Conservation (phyloP, 768 basidiomycete genomes). For the Pulveroboletus sp. region DNA sequence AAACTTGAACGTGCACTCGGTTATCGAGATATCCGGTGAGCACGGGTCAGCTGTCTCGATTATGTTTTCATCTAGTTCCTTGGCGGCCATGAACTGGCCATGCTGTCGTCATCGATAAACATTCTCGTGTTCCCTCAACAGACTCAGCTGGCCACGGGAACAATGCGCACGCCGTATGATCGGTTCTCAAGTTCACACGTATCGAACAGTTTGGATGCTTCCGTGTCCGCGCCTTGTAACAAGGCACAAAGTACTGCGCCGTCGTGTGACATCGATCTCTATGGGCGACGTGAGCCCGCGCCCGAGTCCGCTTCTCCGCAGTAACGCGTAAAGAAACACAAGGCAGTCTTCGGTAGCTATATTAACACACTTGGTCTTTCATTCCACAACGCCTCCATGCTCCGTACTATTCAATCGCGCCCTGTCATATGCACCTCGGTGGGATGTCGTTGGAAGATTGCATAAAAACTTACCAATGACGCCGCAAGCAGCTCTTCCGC, state of each 20-base stretch:
- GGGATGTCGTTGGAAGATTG: not conserved
- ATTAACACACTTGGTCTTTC: not conserved
- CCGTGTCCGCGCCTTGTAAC: no score
- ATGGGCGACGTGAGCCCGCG: conserved; percentile 4
- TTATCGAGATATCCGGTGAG: no score
- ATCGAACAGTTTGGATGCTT: no score
- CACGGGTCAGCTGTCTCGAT: no score
- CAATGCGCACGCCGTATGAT: no score
- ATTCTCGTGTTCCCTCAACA: no score
- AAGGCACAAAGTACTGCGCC: not conserved
- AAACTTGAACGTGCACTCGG: no score
- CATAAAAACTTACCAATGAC: conserved; percentile 55
- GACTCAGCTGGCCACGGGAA: no score
- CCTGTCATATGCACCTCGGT: conserved; percentile 10
- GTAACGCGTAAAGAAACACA: conserved; percentile 11
- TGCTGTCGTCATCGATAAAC: no score
- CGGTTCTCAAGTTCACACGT: no score
- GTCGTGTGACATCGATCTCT: not conserved
- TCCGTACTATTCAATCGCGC: conserved; percentile 12
- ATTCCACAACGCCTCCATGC: not conserved
- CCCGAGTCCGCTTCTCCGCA: conserved; percentile 2
- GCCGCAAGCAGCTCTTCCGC: conserved; percentile 76
- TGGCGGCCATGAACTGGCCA: no score
- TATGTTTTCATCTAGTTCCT: no score
- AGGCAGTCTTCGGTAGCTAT: conserved; percentile 4